These are phyloP conservation scores for Ustilago esculenta DNA, from an alignment of 1,284 basidiomycete species.

Conservation along the genomic window DNA sequence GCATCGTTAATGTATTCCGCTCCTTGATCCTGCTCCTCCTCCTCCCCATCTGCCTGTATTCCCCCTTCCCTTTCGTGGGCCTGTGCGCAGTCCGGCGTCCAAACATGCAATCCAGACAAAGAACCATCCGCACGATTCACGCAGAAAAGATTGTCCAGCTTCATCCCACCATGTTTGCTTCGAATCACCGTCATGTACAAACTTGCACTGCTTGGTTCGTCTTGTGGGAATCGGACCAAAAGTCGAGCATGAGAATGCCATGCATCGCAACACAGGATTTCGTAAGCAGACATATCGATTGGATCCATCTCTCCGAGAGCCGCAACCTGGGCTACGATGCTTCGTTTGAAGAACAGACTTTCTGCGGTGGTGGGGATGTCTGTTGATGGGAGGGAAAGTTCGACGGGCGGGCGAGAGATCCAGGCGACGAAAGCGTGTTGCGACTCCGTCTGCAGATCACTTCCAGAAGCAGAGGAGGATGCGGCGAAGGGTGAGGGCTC, in stretches of 20 bases:
- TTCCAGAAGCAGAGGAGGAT: background rate
- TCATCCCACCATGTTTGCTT: background rate
- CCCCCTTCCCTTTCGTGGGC: background rate
- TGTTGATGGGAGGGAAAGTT: background rate
- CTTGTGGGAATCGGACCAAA: conserved; percentile 2
- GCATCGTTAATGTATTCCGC: conserved; percentile 45
- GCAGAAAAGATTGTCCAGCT: conserved; percentile 29
- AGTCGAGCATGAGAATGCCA: conserved; percentile 7
- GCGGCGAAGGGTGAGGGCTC: background rate
- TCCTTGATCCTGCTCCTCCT: background rate
- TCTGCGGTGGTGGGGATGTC: background rate
- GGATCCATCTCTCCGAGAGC: conserved; percentile 4
- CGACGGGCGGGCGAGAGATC: conserved; percentile 27
- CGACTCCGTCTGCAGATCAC: background rate
- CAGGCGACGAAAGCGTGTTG: conserved; percentile 7
- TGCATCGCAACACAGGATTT: conserved; percentile 5
- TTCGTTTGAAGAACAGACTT: background rate
- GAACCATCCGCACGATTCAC: background rate
- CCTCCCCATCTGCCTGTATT: background rate
- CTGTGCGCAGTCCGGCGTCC: background rate
- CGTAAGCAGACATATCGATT: conserved; percentile 1
- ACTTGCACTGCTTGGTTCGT: background rate
- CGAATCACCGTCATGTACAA: conserved; percentile 8
- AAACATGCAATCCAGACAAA: background rate
- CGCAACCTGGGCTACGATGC: background rate